Evolutionary conservation across 306 rosid species (phyloP).

Genomic region (Cicer yamashitae): DNA sequence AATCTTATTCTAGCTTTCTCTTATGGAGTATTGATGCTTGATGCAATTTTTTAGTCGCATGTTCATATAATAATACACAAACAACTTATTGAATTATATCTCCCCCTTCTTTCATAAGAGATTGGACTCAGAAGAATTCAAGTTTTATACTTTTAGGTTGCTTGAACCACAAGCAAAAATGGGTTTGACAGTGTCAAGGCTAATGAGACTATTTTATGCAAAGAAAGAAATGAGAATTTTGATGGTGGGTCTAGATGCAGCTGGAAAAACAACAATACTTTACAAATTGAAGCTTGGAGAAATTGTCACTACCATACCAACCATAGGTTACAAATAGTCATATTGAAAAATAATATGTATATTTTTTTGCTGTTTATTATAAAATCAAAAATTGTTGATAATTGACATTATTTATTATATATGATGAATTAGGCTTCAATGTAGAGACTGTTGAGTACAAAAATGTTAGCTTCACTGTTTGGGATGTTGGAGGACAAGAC

Average conservation of each 20-base stretch:
- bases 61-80: constrained; percentile 30
- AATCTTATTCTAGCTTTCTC: constrained; percentile 60
- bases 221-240: constrained; percentile 90
- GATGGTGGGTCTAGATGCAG: constrained; percentile 93
- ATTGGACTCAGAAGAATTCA: constrained; percentile 28
- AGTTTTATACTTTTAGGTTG: constrained; percentile 10
- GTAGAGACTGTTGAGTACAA: constrained; percentile 92
- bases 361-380: background rate
- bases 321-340: constrained; percentile 63
- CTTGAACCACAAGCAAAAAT: constrained; percentile 48
- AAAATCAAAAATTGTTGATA: constrained; percentile 17
- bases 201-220: constrained; percentile 68
- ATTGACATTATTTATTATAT: constrained; percentile 3
- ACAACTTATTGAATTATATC: background rate
- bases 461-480: constrained; percentile 88
- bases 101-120: constrained; percentile 9
- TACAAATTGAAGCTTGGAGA: constrained; percentile 87
- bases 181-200: constrained; percentile 75
- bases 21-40: constrained; percentile 41
- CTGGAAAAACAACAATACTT: constrained; percentile 86
- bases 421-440: constrained; percentile 69
- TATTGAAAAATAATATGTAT: constrained; percentile 13
- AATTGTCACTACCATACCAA: constrained; percentile 88
- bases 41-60: constrained; percentile 10
- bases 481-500: constrained; percentile 98